Evolutionary conservation across 2,329 filamentous ascomycete genomes (phyloP), one percentile per base, ranked within the genome.

Genomic region (Colletotrichum truncatum): DNA sequence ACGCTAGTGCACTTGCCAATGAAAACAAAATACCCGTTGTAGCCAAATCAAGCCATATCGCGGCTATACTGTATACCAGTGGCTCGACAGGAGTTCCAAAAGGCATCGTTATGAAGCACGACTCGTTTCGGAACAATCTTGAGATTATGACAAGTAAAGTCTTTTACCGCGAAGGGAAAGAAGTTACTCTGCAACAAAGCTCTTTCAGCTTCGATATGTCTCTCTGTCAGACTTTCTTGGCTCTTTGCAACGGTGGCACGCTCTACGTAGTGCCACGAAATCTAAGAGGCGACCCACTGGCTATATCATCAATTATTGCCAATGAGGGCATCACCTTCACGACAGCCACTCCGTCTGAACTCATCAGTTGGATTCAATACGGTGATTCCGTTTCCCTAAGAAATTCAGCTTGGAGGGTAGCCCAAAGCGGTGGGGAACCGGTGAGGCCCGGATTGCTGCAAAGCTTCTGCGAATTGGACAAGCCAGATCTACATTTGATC

Each of bases 191-290:
- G 1, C 79, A 81, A 53, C 78, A 82, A 62, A 80, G 73, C 14
- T 72, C 80, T 1, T 74, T 72, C 26, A 73, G 72, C 9, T 84
- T 84, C 67, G 81, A 84, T 55, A 69, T 81, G 62, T 79, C 80
- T 0, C 39, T 82, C 1, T 67, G 67, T 3, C 78, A 84, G 66
- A 74, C 76, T 6, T 74, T 81, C 51, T 67, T 69, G 3, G 75
- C 76, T 0, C 70, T 84, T 2, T 67, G 69, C 8, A 73, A 73
- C 23, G 81, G 80, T 0, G 81, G 76, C 2, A 73, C 65, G 1
- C 55, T 84, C 1, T 67, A 75, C 21, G 68, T 85, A 4, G 77
- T 75, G 0, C 71, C 77, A 0, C 48, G 68, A 4, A 46, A 61
- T 0, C 53, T 56, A 2, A 75, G 80, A 2, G 73, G 71, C 18